Evolutionary conservation across 2,329 filamentous ascomycete genomes (phyloP).

Genomic region (Cordyceps militaris): DNA sequence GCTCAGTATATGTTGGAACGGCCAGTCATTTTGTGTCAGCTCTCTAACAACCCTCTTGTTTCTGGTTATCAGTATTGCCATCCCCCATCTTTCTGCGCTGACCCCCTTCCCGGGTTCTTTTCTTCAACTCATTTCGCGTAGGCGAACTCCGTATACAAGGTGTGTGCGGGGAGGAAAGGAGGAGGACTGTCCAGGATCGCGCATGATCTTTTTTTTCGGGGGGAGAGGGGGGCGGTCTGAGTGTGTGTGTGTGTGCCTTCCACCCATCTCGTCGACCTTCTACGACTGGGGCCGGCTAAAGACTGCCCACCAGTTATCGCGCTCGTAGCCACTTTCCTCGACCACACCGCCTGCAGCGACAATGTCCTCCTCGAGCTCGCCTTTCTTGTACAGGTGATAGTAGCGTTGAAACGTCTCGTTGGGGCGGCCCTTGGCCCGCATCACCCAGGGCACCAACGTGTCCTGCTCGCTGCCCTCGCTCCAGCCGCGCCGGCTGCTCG

Average conservation of each 20-base stretch:
- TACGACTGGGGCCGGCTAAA: constrained; percentile 22
- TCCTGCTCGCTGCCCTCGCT: constrained; percentile 78
- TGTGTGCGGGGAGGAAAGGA: background rate
- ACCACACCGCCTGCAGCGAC: constrained; percentile 66
- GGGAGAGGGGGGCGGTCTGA: background rate
- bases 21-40: too few relatives aligned
- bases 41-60: too few relatives aligned
- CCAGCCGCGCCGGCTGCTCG: constrained; percentile 80
- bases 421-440: constrained; percentile 34
- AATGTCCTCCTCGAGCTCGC: constrained; percentile 80
- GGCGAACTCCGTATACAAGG: background rate
- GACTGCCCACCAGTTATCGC: constrained; percentile 97
- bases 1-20: too few relatives aligned
- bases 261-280: background rate
- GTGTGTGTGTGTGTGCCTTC: constrained; percentile 2
- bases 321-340: constrained; percentile 81
- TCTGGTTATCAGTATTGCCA: too few relatives aligned
- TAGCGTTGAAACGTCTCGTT: constrained; percentile 74
- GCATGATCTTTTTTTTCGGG: background rate
- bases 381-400: constrained; percentile 85
- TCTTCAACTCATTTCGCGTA: background rate
- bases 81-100: background rate
- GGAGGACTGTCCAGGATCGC: background rate
- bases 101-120: background rate
- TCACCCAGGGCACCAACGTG: constrained; percentile 92